Evolutionary conservation across 1,139 yeast genomes (phyloP).

Genomic region (Yamadazyma atmosphaerica): DNA sequence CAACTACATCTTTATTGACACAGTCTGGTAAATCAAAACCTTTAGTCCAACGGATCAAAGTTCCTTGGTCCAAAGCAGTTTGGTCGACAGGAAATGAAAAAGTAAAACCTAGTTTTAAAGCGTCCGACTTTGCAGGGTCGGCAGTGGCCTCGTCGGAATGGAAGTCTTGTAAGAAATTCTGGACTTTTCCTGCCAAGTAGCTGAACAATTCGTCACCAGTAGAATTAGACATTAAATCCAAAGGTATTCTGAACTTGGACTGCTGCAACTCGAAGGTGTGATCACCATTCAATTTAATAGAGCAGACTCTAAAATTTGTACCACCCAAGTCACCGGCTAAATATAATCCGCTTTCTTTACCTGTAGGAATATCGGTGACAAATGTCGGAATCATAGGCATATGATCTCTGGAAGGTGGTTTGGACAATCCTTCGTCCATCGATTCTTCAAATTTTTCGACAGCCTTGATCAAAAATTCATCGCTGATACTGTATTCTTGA

Average conservation of each 20-base stretch:
- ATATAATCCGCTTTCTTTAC: constrained; percentile 73
- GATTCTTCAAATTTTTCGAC: constrained; percentile 65
- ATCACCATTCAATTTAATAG: constrained; percentile 76
- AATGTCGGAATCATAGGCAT: constrained; percentile 91
- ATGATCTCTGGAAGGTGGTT: constrained; percentile 39
- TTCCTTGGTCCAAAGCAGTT: constrained; percentile 74
- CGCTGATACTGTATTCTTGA: constrained; percentile 53
- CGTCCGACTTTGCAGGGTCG: constrained; percentile 19
- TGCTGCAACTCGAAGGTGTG: constrained; percentile 74
- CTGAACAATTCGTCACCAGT: constrained; percentile 60
- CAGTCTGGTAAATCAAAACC: constrained; percentile 86
- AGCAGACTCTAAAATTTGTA: constrained; percentile 86
- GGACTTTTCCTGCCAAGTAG: constrained; percentile 70
- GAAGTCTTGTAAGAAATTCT: constrained; percentile 59
- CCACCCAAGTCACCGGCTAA: constrained; percentile 90
- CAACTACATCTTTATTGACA: constrained; percentile 80
- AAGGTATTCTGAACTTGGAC: constrained; percentile 71
- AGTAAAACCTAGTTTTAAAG: constrained; percentile 81
- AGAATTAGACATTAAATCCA: constrained; percentile 61
- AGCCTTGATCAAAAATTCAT: constrained; percentile 53
- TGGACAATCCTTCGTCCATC: constrained; percentile 59
- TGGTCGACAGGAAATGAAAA: constrained; percentile 92
- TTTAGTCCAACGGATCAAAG: constrained; percentile 90
- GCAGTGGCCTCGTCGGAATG: constrained; percentile 31
- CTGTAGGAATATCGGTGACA: constrained; percentile 79